These are phyloP conservation scores for Sugiyamaella valdiviana DNA, from an alignment of 805 yeast genomes.

Conservation along the genomic window DNA sequence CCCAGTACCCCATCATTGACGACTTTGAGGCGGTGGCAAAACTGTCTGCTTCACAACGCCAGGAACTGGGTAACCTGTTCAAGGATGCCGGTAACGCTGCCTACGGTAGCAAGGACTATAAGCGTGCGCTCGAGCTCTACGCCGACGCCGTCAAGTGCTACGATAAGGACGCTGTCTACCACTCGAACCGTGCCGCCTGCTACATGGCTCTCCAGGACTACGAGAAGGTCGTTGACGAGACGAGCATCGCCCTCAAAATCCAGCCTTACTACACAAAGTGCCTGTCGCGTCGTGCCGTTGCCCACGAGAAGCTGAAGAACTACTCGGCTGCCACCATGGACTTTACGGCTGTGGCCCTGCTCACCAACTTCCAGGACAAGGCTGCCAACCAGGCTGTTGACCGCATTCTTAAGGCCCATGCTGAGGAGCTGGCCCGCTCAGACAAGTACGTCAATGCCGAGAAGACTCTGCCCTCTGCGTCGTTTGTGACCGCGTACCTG, in stretches of 20 bases:
- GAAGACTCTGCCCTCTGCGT: conserved; percentile 65
- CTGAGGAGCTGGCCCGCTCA: conserved; percentile 59
- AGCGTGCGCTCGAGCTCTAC: conserved; percentile 75
- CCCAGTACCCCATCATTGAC: conserved; percentile 33
- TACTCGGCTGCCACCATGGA: conserved; percentile 87
- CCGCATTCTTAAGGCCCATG: conserved; percentile 74
- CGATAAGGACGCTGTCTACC: conserved; percentile 73
- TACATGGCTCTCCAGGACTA: conserved; percentile 74
- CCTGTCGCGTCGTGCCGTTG: conserved; percentile 85
- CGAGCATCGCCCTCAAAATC: conserved; percentile 75
- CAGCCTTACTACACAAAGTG: conserved; percentile 92
- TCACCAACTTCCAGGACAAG: conserved; percentile 75
- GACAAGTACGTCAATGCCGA: conserved; percentile 47
- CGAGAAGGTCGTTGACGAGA: conserved; percentile 81
- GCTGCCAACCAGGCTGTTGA: conserved; percentile 77
- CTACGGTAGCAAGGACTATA: conserved; percentile 64
- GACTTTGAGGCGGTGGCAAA: conserved; percentile 21
- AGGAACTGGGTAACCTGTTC: conserved; percentile 57
- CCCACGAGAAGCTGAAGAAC: conserved; percentile 74
- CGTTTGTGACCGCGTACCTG: conserved; percentile 73
- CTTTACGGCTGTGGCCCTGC: conserved; percentile 78
- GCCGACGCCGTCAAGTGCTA: conserved; percentile 68
- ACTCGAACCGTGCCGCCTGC: conserved; percentile 95
- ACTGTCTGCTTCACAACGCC: conserved; percentile 31
- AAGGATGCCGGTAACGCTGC: conserved; percentile 84